Evolutionary conservation across 768 basidiomycete species (phyloP), one percentile per base, ranked within the genome.

Genomic region (Coprinopsis marcescibilis): DNA sequence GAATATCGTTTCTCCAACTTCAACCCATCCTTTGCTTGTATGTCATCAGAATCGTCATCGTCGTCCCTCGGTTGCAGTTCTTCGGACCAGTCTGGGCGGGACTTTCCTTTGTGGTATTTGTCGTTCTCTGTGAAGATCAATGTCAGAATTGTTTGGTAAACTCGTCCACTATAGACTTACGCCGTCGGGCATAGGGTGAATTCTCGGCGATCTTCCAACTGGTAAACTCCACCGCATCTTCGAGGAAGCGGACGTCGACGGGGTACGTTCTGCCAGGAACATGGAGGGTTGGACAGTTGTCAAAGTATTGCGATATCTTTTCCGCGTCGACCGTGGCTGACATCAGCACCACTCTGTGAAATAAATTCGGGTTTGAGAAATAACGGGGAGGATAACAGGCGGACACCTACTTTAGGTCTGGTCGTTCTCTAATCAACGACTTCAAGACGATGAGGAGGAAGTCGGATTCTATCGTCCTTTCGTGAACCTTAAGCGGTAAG

Each of bases 211-310:
- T 79, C 15, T 77, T 70, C 90, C 90, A 96, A 12, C 73, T 69
- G 4, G 86, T 81, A 45, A 76, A 71, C 63, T 97, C 85, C 30
- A 97, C 76, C 1, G 89, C 92, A 62, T 98, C 95, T 63, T 99
- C 95, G 14, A 98, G 70, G 61, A 80, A 98, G 35, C 76, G 72
- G 15, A 85, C 71, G 43, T 88, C 81, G 4, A 98, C 95, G 25
- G 95, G 95, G 66, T 89, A 98, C 1, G 93, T 97, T 14, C 95
- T 79, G 2, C 95, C 96, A 14, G 94, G 94, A 23, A 99, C 88
- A 49, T 84, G 81, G 11, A 98, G 71, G 14, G 82, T 78, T 0
- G 91, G 90, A 54, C 85, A 85, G 37, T 80, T 79, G n/a, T 84
- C 89, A 60, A 98, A 96, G 62, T 85, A 97, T 12, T 64, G 67